phyloP scores from a whole-genome alignment of 1,284 basidiomycete species.

The Hemileia vastatrix region DNA sequence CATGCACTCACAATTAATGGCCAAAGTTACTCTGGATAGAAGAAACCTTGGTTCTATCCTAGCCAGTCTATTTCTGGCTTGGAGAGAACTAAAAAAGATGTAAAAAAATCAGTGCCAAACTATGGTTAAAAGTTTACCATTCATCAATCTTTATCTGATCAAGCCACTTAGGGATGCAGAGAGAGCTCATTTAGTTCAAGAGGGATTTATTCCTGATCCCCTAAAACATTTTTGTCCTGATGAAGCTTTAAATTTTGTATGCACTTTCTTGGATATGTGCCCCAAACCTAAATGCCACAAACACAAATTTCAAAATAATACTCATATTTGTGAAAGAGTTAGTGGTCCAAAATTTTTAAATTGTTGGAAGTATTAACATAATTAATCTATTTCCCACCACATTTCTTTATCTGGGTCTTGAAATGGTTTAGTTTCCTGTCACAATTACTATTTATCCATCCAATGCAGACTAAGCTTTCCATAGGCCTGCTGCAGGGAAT shows the following conservation, averaged over 20 bases:
- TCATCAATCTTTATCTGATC: slow-evolving; percentile 42
- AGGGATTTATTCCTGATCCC: slow-evolving; percentile 80
- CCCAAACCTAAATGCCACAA: slow-evolving; percentile 84
- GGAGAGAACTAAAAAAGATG: no score
- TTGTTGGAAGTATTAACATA: slow-evolving; percentile 53
- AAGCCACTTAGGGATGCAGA: slow-evolving; percentile 58
- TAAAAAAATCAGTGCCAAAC: no score
- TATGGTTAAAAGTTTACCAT: not conserved
- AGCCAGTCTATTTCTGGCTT: no score
- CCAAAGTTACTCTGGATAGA: no score
- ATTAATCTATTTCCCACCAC: not conserved
- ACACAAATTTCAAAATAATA: slow-evolving; percentile 77
- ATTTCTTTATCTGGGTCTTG: slow-evolving; percentile 5
- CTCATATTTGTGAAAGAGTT: slow-evolving; percentile 77
- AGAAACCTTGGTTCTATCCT: no score
- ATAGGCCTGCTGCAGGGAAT: slow-evolving; percentile 78
- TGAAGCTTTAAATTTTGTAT: slow-evolving; percentile 77
- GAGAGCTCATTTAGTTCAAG: slow-evolving; percentile 64
- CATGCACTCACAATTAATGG: no score
- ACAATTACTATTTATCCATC: slow-evolving; percentile 65
- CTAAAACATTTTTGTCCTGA: slow-evolving; percentile 64
- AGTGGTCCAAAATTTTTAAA: slow-evolving; percentile 37
- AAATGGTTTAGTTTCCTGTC: slow-evolving; percentile 35
- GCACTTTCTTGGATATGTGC: slow-evolving; percentile 89
- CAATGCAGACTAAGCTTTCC: slow-evolving; percentile 87